Evolutionary conservation across 768 basidiomycete genomes (phyloP), one percentile per base, ranked within the genome.

Genomic region (Russula vinacea): DNA sequence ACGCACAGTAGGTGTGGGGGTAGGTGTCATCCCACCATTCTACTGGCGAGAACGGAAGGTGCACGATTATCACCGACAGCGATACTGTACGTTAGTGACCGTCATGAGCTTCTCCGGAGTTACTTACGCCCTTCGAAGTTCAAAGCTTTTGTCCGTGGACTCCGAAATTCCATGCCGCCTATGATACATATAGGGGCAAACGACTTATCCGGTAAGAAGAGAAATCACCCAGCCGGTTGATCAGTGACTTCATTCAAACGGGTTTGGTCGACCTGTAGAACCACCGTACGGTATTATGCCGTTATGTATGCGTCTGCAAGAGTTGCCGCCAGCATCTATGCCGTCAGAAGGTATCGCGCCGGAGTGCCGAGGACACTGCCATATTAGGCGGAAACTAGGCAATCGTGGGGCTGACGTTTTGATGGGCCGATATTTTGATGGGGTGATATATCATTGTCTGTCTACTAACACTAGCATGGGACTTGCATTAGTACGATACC

Each of bases 291-390:
- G 35, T 35, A 10, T 7, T 10, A 35, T 35, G 1, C 44, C 44
- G 44, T 22, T 45, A 45, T 45, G 44, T 10, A 45, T 11, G 22
- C 7, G 44, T 45, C 44, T 22, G 24, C 13, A 50, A 29, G 11
- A 26, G 14, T 50, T n/a, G 44, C 47, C 37, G 37, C 37, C 13
- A 50, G 56, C 29, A 59, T 56, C 35, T 58, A 51, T 8, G 39
- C 19, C 19, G 33, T 53, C 32, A 14, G 19, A 17, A 33, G 32
- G 9, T 19, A 17, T 19, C 19, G 51, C 19, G 10, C 52, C 33
- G 33, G 10, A 35, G 3, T n/a, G n/a, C 24, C 49, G 19, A 22
- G 33, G 11, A 35, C 7, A 32, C 9, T 32, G 2, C 33, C 52
- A 53, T 17, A 53, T n/a, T 16, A 17, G 24, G 26, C 26, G 7